Conservation (phyloP, 208 protist species). For the Spongospora subterranea region DNA sequence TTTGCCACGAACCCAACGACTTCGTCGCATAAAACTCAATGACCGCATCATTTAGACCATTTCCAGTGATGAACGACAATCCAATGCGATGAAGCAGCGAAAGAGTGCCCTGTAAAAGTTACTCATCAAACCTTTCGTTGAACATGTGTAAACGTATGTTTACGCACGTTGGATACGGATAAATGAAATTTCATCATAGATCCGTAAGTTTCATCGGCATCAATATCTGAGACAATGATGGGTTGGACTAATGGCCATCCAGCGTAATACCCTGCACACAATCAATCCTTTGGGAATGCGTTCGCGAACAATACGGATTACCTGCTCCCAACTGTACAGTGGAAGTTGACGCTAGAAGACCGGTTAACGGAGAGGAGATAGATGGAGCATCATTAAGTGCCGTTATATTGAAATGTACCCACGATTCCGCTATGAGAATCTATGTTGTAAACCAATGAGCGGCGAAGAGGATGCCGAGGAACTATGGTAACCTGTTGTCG, state of each 20-base stretch:
- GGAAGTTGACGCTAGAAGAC: no score
- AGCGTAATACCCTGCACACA: conserved; percentile 11
- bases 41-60: background rate
- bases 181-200: background rate
- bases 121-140: background rate
- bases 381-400: background rate
- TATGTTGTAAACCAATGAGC: no score
- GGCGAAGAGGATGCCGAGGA: no score
- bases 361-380: background rate
- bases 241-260: background rate
- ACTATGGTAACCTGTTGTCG: background rate
- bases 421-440: background rate
- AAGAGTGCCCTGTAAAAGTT: background rate
- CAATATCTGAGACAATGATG: background rate
- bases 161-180: background rate
- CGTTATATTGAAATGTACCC: background rate
- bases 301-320: background rate
- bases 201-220: background rate
- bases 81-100: background rate
- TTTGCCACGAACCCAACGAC: no score
- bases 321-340: background rate
- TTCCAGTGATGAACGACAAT: background rate
- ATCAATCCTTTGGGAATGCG: no score
- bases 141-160: background rate
- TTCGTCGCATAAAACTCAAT: background rate